phyloP scores from a whole-genome alignment of 2,329 filamentous ascomycete genomes.

The Massarina eburnea region DNA sequence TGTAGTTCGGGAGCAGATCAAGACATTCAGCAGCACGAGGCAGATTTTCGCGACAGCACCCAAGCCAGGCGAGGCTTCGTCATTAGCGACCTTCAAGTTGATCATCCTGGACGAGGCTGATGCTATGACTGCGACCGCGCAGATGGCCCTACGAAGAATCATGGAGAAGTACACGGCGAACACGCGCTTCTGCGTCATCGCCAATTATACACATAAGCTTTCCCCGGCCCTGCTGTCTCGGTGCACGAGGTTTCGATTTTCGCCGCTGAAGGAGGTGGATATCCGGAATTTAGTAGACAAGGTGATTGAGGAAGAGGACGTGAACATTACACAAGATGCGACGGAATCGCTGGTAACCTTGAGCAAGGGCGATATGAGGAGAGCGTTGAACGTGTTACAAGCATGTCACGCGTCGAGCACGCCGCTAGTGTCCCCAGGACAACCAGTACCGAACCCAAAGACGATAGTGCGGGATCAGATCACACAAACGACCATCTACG shows the following conservation, averaged over 20 bases:
- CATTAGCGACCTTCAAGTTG: constrained; percentile 81
- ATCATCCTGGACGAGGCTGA: constrained; percentile 99
- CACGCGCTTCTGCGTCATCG: constrained; percentile 96
- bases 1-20: constrained; percentile 94
- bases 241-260: constrained; percentile 94
- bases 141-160: constrained; percentile 94
- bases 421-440: constrained; percentile 54
- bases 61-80: constrained; percentile 48
- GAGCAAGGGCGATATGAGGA: constrained; percentile 94
- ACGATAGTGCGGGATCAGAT: constrained; percentile 78
- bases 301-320: constrained; percentile 82
- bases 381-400: constrained; percentile 92
- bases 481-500: constrained; percentile 90
- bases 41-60: constrained; percentile 82
- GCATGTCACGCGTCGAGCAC: constrained; percentile 92
- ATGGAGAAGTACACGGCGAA: constrained; percentile 99
- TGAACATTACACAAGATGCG: constrained; percentile 80
- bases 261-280: constrained; percentile 84
- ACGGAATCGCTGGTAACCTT: constrained; percentile 80
- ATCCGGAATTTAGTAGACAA: constrained; percentile 84
- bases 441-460: constrained; percentile 52
- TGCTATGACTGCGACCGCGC: constrained; percentile 97
- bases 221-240: constrained; percentile 88
- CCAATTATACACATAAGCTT: constrained; percentile 98
- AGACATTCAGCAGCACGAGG: constrained; percentile 97